A percentile compares a stretch with the other conserved stretches of the same genome.
Conservation (phyloP, 2,329 filamentous ascomycete genomes). For the Aspergillus fumigatiaffinis region DNA sequence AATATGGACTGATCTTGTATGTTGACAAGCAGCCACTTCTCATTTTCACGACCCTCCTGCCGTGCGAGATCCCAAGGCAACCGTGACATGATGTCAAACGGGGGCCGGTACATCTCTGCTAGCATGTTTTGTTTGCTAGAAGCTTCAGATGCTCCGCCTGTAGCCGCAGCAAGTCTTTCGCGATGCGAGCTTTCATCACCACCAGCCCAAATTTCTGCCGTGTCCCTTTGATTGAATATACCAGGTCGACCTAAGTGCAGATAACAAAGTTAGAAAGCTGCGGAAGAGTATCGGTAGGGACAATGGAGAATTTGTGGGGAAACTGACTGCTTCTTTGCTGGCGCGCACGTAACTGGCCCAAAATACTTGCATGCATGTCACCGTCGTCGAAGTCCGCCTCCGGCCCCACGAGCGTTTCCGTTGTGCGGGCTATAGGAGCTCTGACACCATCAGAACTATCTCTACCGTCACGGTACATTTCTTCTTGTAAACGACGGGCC, state of each 20-base stretch:
- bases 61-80: conserved; percentile 80
- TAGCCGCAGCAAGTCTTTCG: conserved; percentile 55
- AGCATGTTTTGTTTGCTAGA: conserved; percentile 72
- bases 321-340: conserved; percentile 34
- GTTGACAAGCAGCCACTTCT: conserved; percentile 95
- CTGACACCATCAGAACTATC: conserved; percentile 63
- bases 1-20: conserved; percentile 92
- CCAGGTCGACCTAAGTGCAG: conserved; percentile 46
- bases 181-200: conserved; percentile 47
- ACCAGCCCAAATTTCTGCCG: conserved; percentile 58
- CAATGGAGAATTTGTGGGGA: not conserved
- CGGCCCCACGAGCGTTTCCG: conserved; percentile 84
- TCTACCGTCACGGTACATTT: conserved; percentile 66
- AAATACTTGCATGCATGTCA: conserved; percentile 57
- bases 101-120: conserved; percentile 87
- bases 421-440: conserved; percentile 86
- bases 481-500: conserved; percentile 85
- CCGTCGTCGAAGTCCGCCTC: conserved; percentile 53
- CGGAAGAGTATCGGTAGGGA: not conserved
- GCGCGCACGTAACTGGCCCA: conserved; percentile 60
- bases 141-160: conserved; percentile 61
- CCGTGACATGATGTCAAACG: conserved; percentile 81
- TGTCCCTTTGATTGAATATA: conserved; percentile 65
- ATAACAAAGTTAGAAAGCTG: conserved; percentile 9
- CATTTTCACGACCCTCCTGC: conserved; percentile 75